phyloP scores from a whole-genome alignment of 306 rosid species.

The Vigna angularis region DNA sequence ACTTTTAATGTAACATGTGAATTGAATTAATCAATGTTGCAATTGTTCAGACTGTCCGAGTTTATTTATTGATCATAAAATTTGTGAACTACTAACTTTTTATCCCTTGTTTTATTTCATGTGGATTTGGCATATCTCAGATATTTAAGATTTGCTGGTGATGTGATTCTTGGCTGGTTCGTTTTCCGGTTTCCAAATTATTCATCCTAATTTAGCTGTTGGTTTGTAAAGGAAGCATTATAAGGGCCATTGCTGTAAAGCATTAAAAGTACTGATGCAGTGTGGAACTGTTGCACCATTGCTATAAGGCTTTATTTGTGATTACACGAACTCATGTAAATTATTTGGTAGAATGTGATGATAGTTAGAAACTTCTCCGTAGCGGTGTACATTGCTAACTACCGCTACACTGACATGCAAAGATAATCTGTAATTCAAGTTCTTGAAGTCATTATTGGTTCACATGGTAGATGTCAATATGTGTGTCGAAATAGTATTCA shows the following conservation, averaged over 20 bases:
- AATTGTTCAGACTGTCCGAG: background rate
- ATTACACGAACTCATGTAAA: constrained; percentile 60
- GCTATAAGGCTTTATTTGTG: constrained; percentile 28
- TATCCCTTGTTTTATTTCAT: constrained; percentile 19
- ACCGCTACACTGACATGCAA: constrained; percentile 51
- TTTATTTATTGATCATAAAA: constrained; percentile 1
- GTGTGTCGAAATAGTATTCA: background rate
- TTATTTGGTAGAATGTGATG: constrained; percentile 65
- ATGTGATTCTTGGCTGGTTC: constrained; percentile 38
- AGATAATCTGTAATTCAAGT: constrained; percentile 58
- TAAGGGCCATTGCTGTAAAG: constrained; percentile 18
- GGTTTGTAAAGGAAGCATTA: constrained; percentile 39
- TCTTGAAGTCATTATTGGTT: constrained; percentile 50
- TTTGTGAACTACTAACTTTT: constrained; percentile 15
- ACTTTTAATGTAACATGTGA: background rate
- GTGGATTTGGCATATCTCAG: constrained; percentile 43
- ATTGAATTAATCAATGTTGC: constrained; percentile 36
- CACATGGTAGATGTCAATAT: constrained; percentile 9
- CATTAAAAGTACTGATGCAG: constrained; percentile 12
- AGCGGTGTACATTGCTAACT: constrained; percentile 81
- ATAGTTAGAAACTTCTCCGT: constrained; percentile 56
- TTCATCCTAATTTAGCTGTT: constrained; percentile 29
- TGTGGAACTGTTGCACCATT: constrained; percentile 20
- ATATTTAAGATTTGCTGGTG: constrained; percentile 44
- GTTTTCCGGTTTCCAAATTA: constrained; percentile 27